Conservation (phyloP, 179 eudicot genomes). For the Corrigiola litoralis region DNA sequence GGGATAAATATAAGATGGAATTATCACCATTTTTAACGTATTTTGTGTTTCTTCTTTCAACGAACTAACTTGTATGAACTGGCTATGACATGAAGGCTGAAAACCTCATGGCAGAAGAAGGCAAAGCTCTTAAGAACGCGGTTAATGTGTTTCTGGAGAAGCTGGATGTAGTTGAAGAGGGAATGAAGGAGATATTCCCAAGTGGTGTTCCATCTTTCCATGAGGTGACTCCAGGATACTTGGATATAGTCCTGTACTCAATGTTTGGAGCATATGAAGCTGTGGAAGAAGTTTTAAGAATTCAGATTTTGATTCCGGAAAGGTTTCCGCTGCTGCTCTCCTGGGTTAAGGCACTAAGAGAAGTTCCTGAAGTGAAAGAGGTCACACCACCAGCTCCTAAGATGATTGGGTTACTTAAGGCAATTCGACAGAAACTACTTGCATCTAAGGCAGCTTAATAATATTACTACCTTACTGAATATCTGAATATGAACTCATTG, state of each 20-base stretch:
- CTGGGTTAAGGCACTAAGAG: not conserved
- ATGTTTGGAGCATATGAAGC: not conserved
- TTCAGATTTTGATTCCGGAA: too few relatives aligned
- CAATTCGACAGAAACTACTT: not conserved
- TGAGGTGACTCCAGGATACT: slow-evolving; percentile 5
- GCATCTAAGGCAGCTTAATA: too few relatives aligned
- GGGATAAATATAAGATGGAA: too few relatives aligned
- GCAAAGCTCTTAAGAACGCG: not conserved
- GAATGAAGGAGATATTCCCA: slow-evolving; percentile 6
- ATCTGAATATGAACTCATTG: too few relatives aligned
- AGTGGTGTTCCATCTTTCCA: not conserved
- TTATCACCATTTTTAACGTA: too few relatives aligned
- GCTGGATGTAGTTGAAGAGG: slow-evolving; percentile 9
- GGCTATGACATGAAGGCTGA: not conserved
- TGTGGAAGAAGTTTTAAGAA: too few relatives aligned
- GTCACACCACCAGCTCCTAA: slow-evolving; percentile 13
- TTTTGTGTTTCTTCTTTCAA: too few relatives aligned
- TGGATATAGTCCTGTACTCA: slow-evolving; percentile 8
- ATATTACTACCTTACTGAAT: too few relatives aligned
- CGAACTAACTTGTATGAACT: not conserved
- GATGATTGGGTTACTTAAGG: not conserved
- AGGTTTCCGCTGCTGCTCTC: slow-evolving; percentile 11
- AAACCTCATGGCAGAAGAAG: not conserved
- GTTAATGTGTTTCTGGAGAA: not conserved
- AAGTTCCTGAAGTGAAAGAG: slow-evolving; percentile 1